Percentiles rank a stretch among this genome's conserved stretches.
These are phyloP conservation scores for Avena insularis DNA, from an alignment of 176 grass and related monocot genomes.

Conservation along the genomic window DNA sequence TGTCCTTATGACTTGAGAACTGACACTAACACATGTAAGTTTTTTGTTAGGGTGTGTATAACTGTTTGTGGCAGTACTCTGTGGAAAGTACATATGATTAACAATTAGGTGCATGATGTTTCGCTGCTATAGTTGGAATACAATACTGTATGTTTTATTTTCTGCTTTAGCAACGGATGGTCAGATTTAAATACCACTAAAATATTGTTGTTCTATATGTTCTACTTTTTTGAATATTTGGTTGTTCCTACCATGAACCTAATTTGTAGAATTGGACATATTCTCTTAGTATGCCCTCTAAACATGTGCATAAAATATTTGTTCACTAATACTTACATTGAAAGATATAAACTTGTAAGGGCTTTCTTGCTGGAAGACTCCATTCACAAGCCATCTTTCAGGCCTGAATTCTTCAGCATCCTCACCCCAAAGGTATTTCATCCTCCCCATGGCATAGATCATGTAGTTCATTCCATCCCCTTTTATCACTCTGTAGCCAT, in stretches of 20 bases:
- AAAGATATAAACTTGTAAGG: constrained; percentile 72
- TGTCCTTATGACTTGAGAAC: constrained; percentile 3
- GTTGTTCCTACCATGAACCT: background rate
- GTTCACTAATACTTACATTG: constrained; percentile 45
- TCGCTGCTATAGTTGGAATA: background rate
- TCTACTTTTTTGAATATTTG: background rate
- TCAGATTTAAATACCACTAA: constrained; percentile 15
- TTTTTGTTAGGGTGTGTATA: background rate
- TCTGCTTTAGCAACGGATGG: background rate
- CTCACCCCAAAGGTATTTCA: constrained; percentile 71
- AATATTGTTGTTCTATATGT: background rate
- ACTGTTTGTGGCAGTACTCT: background rate
- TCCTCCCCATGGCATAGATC: constrained; percentile 72
- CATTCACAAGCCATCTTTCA: constrained; percentile 67
- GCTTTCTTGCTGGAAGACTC: constrained; percentile 59
- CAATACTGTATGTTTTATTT: constrained; percentile 10
- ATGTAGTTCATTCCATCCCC: constrained; percentile 56
- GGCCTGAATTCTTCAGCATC: constrained; percentile 62
- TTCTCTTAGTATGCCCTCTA: background rate
- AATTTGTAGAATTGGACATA: background rate
- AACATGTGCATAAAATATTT: constrained; percentile 23
- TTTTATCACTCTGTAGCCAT: constrained; percentile 51
- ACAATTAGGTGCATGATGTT: background rate
- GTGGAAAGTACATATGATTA: background rate
- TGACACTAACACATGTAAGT: background rate